phyloP scores from a whole-genome alignment of 208 protist genomes.

The Acanthamoeba lenticulata region DNA sequence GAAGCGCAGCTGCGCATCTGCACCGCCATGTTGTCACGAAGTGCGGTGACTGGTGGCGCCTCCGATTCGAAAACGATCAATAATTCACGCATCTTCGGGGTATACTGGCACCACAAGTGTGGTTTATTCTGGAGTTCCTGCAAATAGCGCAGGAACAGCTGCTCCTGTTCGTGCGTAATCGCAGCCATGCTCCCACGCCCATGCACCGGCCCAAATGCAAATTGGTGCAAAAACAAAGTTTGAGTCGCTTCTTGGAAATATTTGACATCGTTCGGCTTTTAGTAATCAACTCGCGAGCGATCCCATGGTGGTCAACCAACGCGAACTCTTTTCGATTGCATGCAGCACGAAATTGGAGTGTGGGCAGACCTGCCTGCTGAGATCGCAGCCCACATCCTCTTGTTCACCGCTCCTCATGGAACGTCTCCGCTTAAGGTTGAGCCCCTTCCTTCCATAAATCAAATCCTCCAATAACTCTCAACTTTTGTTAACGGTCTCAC shows the following conservation, averaged over 20 bases:
- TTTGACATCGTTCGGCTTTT: no score
- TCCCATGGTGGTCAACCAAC: no score
- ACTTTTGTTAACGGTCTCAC: background rate
- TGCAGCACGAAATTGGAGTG: no score
- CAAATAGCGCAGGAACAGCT: background rate
- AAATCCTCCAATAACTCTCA: background rate
- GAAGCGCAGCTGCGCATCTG: background rate
- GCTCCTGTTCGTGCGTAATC: background rate
- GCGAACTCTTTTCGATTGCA: no score
- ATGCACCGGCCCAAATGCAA: no score
- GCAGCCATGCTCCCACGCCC: no score
- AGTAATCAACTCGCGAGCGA: no score
- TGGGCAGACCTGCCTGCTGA: background rate
- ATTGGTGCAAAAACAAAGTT: no score
- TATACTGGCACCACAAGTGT: slow-evolving; percentile 38
- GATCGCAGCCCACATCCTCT: background rate
- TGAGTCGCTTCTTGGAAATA: no score
- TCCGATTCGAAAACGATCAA: slow-evolving; percentile 7
- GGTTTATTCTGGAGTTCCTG: background rate
- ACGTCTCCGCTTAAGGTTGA: background rate
- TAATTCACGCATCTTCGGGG: background rate
- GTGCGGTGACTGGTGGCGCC: background rate
- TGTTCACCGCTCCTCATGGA: background rate
- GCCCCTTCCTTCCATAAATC: background rate
- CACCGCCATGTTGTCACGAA: background rate